Base-by-base conservation (phyloP, 208 protist species). In the Leishmania arabica region DNA sequence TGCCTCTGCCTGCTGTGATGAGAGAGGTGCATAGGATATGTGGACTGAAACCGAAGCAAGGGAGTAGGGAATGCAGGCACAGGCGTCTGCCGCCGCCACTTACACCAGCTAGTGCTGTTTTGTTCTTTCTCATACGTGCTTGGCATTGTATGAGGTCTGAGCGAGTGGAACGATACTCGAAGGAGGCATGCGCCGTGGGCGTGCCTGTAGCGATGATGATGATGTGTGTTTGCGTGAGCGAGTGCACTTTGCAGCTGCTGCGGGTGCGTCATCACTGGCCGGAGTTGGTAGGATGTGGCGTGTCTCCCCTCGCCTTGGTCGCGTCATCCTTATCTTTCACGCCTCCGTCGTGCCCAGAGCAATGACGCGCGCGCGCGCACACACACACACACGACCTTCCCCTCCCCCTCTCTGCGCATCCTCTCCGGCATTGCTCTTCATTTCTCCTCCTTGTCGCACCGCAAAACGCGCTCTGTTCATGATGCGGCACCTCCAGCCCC, bases 361-460 rank as follows among this genome's bases (percentile, higher is more conserved):
- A 71, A 27, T 24, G 8, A 71, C 21, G 37, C 27, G 21, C 40
- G 5, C 47, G 15, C 65, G 31, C 56, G n/a, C 56, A 62, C 56
- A 62, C 56, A 62, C 19, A 64, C 24, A 64, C 58, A 64, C 58
- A 64, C 58, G 8, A 7, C 27, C 66, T 45, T 15, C 27, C 74
- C 78, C 58, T 42, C 49, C 9, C 45, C 49, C 47, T 60, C 37
- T 69, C 54, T 5, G 6, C 27, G 34, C 15, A 71, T 15, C 13
- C 21, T 73, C 19, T 79, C 62, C 17, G 37, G 11, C n/a, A 8
- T 74, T 42, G 37, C 42, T 85, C 47, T 82, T 73, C 24, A 24
- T 54, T 27, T 53, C 31, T 58, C 2, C 34, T 42, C 8, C 24
- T 5, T 77, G 6, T 7, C 34, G 4, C 74, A 77, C 15, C 37